phyloP scores from a whole-genome alignment of 257 asterid species.

The Nicotiana tabacum region DNA sequence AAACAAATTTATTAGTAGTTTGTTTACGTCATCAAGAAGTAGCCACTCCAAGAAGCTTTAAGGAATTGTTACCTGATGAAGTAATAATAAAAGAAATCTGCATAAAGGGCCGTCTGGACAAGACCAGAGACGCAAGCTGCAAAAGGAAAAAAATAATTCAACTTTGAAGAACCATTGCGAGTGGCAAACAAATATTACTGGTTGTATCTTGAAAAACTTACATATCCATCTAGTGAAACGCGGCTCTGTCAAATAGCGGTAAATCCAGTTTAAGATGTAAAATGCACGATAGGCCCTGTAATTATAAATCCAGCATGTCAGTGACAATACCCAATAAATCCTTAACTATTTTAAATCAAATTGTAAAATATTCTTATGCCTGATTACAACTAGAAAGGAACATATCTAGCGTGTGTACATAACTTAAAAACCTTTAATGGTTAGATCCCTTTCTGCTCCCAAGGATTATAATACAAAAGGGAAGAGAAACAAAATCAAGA shows the following conservation, averaged over 20 bases:
- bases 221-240: constrained; percentile 78
- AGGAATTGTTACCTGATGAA: constrained; percentile 58
- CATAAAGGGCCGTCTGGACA: constrained; percentile 82
- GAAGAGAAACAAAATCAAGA: neutral
- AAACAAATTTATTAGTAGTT: constrained; percentile 5
- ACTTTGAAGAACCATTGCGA: neutral
- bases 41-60: neutral
- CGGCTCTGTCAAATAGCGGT: constrained; percentile 82
- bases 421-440: neutral
- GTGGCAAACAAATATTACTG: neutral
- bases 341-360: neutral
- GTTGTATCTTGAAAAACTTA: constrained; percentile 29
- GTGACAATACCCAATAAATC: neutral
- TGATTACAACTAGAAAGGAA: neutral
- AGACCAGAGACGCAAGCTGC: constrained; percentile 81
- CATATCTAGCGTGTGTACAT: neutral
- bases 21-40: neutral
- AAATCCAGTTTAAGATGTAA: constrained; percentile 90
- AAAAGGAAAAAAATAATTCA: neutral
- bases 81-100: constrained; percentile 96
- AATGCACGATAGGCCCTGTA: constrained; percentile 84
- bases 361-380: neutral
- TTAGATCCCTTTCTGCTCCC: neutral
- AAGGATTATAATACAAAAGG: neutral
- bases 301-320: constrained; percentile 1